Evolutionary conservation across 148 eudicot genomes (phyloP).

Genomic region (Rhododendron henanense): DNA sequence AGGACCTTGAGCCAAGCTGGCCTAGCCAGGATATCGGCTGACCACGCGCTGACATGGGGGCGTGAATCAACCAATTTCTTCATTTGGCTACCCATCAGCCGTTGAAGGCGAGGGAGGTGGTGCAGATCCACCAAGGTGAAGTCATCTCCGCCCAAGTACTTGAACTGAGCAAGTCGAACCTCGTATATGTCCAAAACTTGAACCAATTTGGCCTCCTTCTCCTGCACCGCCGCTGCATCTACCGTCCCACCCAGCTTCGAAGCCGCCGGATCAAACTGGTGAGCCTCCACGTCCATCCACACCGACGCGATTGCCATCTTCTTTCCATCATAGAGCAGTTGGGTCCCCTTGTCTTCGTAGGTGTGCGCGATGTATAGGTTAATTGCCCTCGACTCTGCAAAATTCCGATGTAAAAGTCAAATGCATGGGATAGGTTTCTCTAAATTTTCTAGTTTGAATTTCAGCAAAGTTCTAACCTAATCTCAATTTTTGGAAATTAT

Average conservation of each 20-base stretch:
- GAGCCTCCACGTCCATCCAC: background rate
- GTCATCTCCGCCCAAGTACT: no score
- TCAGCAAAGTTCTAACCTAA: no score
- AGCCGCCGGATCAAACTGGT: background rate
- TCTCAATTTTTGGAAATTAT: no score
- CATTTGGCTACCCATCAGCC: background rate
- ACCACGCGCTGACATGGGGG: background rate
- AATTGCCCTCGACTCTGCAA: background rate
- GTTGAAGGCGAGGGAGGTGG: background rate
- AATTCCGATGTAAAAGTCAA: background rate
- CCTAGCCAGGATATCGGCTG: background rate
- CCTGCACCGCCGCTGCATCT: no score
- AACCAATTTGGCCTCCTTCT: no score
- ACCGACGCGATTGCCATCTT: background rate
- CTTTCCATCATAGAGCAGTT: background rate
- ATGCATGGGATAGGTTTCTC: no score
- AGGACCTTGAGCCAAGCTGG: background rate
- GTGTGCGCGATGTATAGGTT: background rate
- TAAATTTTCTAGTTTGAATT: no score
- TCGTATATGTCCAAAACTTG: no score
- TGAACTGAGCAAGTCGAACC: no score
- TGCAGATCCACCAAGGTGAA: slow-evolving; percentile 22
- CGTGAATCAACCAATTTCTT: background rate
- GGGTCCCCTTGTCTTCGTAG: background rate
- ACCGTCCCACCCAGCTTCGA: background rate